Evolutionary conservation across 192 early-diverging fungal genomes (phyloP).

Genomic region (Umbelopsis isabellina): DNA sequence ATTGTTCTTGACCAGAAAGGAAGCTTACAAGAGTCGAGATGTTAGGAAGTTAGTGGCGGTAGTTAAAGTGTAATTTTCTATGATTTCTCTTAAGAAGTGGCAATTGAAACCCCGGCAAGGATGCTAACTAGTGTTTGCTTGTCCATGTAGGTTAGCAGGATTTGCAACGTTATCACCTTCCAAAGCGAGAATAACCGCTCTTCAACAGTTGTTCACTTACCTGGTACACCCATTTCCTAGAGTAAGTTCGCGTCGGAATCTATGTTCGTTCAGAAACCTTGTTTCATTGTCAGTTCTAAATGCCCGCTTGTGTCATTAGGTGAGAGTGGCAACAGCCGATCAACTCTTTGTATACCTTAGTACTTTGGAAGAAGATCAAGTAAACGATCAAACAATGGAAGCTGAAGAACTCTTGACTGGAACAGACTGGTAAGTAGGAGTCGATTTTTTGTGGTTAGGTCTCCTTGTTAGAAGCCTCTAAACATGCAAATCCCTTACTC

Average conservation of each 20-base stretch:
- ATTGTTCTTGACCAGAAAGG: conserved; percentile 39
- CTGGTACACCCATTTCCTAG: conserved; percentile 79
- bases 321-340: conserved; percentile 71
- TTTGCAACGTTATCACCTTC: conserved; percentile 52
- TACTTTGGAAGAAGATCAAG: conserved; percentile 52
- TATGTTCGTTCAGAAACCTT: background rate
- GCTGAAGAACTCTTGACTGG: conserved; percentile 64
- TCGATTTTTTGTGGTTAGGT: background rate
- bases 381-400: conserved; percentile 44
- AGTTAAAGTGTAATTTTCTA: conserved; percentile 64
- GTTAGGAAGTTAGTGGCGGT: conserved; percentile 65
- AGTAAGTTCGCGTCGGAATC: conserved; percentile 40
- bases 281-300: background rate
- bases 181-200: conserved; percentile 50
- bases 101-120: background rate
- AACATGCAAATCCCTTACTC: background rate
- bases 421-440: conserved; percentile 65
- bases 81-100: conserved; percentile 6
- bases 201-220: conserved; percentile 65
- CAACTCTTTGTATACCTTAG: conserved; percentile 70
- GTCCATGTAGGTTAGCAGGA: conserved; percentile 29
- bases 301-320: conserved; percentile 40
- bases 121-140: conserved; percentile 18
- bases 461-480: conserved; percentile 6
- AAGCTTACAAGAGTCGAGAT: conserved; percentile 55